phyloP scores from a whole-genome alignment of 2,329 filamentous ascomycete species.

The Verticillium isaacii region DNA sequence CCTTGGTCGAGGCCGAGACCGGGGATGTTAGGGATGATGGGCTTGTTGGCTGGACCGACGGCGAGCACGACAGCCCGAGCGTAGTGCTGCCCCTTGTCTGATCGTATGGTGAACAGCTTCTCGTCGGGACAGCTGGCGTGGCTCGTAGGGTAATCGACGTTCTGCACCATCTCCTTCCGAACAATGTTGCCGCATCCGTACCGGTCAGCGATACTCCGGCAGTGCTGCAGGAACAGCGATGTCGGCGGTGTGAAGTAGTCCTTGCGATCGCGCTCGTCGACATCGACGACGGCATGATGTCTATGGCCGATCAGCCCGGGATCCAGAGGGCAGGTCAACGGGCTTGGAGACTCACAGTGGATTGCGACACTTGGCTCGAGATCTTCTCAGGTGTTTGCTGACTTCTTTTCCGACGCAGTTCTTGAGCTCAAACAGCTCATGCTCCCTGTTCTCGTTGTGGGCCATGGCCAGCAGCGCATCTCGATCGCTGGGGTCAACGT shows the following conservation, averaged over 20 bases:
- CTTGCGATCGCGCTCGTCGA: conserved; percentile 63
- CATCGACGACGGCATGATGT: conserved; percentile 41
- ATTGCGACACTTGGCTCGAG: conserved; percentile 17
- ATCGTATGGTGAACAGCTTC: conserved; percentile 61
- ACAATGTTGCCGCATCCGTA: conserved; percentile 54
- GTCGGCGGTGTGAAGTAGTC: conserved; percentile 66
- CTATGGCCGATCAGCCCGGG: conserved; percentile 18
- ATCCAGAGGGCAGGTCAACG: not conserved
- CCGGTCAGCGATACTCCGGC: conserved; percentile 48
- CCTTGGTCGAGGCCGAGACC: conserved; percentile 19
- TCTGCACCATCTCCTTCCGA: conserved; percentile 52
- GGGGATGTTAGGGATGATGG: conserved; percentile 37
- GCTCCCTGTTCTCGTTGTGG: conserved; percentile 53
- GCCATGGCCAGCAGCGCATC: conserved; percentile 69
- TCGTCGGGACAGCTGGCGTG: conserved; percentile 28
- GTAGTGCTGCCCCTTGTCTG: conserved; percentile 47
- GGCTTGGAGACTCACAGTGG: conserved; percentile 11
- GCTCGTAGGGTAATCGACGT: conserved; percentile 51
- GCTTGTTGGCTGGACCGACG: conserved; percentile 62
- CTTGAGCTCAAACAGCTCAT: conserved; percentile 64
- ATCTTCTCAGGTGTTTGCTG: conserved; percentile 70
- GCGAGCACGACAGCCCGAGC: conserved; percentile 64
- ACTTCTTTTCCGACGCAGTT: conserved; percentile 75
- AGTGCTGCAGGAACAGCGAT: conserved; percentile 58
- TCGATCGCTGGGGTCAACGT: conserved; percentile 70